Percentiles rank a stretch among this genome's conserved stretches.
Conservation (phyloP, 176 grass and related monocot species). For the Musa acuminata region DNA sequence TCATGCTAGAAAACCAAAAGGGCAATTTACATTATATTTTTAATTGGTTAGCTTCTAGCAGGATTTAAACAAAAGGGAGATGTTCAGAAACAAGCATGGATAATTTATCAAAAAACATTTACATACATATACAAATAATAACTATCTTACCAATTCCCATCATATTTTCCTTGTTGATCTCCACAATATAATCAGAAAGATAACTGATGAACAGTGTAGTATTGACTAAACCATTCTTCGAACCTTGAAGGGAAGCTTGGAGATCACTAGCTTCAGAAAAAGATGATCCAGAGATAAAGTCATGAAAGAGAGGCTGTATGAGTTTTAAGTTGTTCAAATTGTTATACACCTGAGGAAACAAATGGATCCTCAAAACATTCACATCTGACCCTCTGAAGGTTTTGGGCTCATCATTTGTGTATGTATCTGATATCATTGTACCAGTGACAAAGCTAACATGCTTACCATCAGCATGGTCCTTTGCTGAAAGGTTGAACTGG, state of each 20-base stretch:
- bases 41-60: neutral
- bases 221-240: slow-evolving; percentile 63
- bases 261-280: slow-evolving; percentile 51
- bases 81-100: neutral
- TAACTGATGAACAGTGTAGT: slow-evolving; percentile 81
- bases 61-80: neutral
- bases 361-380: slow-evolving; percentile 83
- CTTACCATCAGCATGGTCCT: slow-evolving; percentile 41
- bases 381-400: slow-evolving; percentile 77
- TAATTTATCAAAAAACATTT: neutral
- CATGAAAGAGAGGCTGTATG: slow-evolving; percentile 66
- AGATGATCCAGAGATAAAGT: slow-evolving; percentile 66
- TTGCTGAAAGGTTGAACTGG: slow-evolving; percentile 71
- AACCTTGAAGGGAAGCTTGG: slow-evolving; percentile 60
- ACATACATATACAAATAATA: slow-evolving; percentile 8
- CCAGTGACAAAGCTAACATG: slow-evolving; percentile 73
- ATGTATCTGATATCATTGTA: slow-evolving; percentile 48
- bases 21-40: neutral
- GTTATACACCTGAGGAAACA: slow-evolving; percentile 82
- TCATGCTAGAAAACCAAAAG: neutral
- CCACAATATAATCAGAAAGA: slow-evolving; percentile 76
- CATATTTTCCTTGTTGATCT: slow-evolving; percentile 65
- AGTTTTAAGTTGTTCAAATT: slow-evolving; percentile 51
- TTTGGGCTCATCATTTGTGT: slow-evolving; percentile 43
- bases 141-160: slow-evolving; percentile 49